These are phyloP conservation scores for Thecaphora frezii DNA, from an alignment of 1,284 basidiomycete genomes.

Conservation along the genomic window DNA sequence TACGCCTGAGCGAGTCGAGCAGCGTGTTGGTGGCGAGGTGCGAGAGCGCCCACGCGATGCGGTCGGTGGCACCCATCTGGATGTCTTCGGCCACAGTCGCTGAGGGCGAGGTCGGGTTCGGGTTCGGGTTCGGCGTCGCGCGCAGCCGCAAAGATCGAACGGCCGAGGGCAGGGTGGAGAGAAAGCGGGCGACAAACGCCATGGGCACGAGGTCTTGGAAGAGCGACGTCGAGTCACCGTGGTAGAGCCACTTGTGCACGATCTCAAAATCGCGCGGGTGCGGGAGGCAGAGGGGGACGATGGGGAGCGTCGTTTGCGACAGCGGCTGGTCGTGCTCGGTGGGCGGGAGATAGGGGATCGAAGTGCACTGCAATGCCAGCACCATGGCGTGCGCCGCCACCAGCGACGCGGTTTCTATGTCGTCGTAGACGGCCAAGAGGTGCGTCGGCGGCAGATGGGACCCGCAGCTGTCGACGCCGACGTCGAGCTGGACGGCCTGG, in stretches of 20 bases:
- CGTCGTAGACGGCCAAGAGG: conserved; percentile 25
- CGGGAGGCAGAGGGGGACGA: conserved; percentile 19
- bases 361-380: conserved; percentile 33
- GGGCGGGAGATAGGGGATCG: conserved; percentile 24
- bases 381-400: conserved; percentile 24
- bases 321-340: conserved; percentile 3
- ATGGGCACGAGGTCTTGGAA: conserved; percentile 29
- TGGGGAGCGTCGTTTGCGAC: conserved; percentile 11
- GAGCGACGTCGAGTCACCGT: conserved; percentile 19
- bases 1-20: conserved; percentile 17
- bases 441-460: conserved; percentile 21
- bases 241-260: conserved; percentile 30
- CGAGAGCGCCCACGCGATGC: conserved; percentile 19
- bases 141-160: too few relatives aligned
- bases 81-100: too few relatives aligned
- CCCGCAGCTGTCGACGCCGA: conserved; percentile 5
- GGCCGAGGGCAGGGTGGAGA: conserved; percentile 9
- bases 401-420: conserved; percentile 14
- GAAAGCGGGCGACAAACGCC: conserved; percentile 15
- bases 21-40: conserved; percentile 16
- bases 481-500: conserved; percentile 12
- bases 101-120: too few relatives aligned
- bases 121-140: too few relatives aligned
- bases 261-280: conserved; percentile 17
- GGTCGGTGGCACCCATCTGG: neutral